phyloP scores from a whole-genome alignment of 1,139 yeast species.

The Yamadazyma diospyri region DNA sequence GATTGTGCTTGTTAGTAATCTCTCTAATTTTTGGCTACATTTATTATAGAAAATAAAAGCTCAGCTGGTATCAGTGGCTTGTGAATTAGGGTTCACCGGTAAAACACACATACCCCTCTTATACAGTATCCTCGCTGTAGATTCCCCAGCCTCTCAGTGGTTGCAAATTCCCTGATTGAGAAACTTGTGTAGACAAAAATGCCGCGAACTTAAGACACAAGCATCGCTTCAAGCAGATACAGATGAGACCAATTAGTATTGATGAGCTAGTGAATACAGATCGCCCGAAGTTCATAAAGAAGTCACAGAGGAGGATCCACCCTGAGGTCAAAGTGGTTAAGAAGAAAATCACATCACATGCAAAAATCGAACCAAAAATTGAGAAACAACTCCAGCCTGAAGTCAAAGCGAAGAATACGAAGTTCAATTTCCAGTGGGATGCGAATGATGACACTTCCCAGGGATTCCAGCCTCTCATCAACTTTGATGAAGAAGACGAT shows the following conservation, averaged over 20 bases:
- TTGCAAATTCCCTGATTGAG: no score
- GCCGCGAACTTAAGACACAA: no score
- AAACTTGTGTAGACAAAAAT: no score
- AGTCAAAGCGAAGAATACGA: conserved; percentile 13
- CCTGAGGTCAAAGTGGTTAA: conserved; percentile 2
- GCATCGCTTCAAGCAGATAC: no score
- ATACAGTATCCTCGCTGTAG: no score
- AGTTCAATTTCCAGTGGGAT: conserved; percentile 71
- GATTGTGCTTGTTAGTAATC: conserved; percentile 24
- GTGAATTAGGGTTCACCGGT: no score
- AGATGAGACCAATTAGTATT: conserved; percentile 12
- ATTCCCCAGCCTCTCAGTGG: no score
- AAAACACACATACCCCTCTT: no score
- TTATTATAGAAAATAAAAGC: conserved; percentile 8
- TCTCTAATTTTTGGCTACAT: conserved; percentile 24
- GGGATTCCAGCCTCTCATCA: conserved; percentile 41
- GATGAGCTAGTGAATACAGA: conserved; percentile 10
- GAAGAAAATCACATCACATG: background rate
- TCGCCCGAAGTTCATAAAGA: conserved; percentile 14
- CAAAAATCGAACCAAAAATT: background rate
- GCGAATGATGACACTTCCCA: conserved; percentile 60
- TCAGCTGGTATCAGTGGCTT: no score
- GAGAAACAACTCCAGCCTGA: background rate
- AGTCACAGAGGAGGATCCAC: conserved; percentile 6
- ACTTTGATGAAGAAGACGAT: conserved; percentile 13